Evolutionary conservation across 2,329 filamentous ascomycete genomes (phyloP).

Genomic region (Clonostachys byssicola): DNA sequence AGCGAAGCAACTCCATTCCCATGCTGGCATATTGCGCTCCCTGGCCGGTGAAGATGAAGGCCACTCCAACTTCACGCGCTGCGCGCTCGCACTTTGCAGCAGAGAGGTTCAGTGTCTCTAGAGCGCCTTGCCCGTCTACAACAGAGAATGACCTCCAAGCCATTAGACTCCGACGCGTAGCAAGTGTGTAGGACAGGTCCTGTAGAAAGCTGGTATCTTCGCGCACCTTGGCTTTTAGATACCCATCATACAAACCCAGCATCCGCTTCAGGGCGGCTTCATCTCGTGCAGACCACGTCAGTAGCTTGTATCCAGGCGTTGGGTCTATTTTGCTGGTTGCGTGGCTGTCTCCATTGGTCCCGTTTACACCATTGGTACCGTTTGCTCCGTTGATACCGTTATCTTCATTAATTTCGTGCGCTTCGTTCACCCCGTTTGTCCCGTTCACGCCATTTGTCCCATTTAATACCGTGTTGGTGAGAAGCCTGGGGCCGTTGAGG

Average conservation of each 20-base stretch:
- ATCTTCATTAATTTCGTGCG: no score
- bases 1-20: slow-evolving; percentile 6
- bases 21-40: slow-evolving; percentile 14
- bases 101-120: no score
- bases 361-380: not conserved
- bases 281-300: no score
- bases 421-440: no score
- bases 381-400: no score
- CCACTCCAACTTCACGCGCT: no score
- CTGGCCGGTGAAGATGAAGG: slow-evolving; percentile 13
- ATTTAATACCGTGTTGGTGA: no score
- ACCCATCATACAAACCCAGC: not conserved
- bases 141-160: slow-evolving; percentile 5
- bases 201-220: not conserved
- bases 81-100: no score
- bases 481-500: not conserved
- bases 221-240: not conserved
- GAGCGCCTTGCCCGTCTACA: no score
- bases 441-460: no score
- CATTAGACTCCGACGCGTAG: slow-evolving; percentile 5
- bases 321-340: not conserved
- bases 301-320: not conserved
- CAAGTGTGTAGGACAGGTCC: slow-evolving; percentile 9
- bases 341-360: not conserved
- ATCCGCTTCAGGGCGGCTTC: not conserved